These are phyloP conservation scores for Neoascochyta sp. DNA, from an alignment of 2,329 filamentous ascomycete species.

Conservation along the genomic window DNA sequence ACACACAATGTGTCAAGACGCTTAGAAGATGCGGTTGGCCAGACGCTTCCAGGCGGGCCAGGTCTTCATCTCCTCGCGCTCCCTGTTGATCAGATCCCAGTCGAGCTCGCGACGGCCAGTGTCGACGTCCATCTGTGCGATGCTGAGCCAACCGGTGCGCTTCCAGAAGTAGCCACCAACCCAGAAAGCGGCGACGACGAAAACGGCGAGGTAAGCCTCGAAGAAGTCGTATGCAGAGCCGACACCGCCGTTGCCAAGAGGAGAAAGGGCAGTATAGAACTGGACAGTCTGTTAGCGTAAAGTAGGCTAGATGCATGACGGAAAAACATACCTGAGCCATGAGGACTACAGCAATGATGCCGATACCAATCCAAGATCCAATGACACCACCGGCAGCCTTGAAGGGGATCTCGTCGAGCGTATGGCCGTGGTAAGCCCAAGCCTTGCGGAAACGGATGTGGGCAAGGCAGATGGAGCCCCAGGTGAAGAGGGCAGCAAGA, in stretches of 20 bases:
- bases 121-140: constrained; percentile 64
- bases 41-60: constrained; percentile 51
- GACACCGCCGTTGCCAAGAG: constrained; percentile 21
- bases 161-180: constrained; percentile 61
- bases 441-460: constrained; percentile 82
- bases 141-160: constrained; percentile 55
- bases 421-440: constrained; percentile 39
- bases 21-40: constrained; percentile 26
- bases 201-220: constrained; percentile 46
- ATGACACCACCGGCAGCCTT: constrained; percentile 40
- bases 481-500: constrained; percentile 72
- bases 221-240: constrained; percentile 46
- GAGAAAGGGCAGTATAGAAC: constrained; percentile 42
- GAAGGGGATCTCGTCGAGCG: constrained; percentile 46
- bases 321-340: constrained; percentile 38
- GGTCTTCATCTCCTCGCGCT: constrained; percentile 49
- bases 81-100: constrained; percentile 60
- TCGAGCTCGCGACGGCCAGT: constrained; percentile 61
- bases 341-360: constrained; percentile 40
- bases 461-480: constrained; percentile 80
- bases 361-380: constrained; percentile 41
- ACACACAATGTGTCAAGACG: not conserved
- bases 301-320: not conserved
- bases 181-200: constrained; percentile 44
- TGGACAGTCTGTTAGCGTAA: constrained; percentile 13